These are phyloP conservation scores for Acmispon strigosus DNA, from an alignment of 306 rosid species.

Conservation along the genomic window DNA sequence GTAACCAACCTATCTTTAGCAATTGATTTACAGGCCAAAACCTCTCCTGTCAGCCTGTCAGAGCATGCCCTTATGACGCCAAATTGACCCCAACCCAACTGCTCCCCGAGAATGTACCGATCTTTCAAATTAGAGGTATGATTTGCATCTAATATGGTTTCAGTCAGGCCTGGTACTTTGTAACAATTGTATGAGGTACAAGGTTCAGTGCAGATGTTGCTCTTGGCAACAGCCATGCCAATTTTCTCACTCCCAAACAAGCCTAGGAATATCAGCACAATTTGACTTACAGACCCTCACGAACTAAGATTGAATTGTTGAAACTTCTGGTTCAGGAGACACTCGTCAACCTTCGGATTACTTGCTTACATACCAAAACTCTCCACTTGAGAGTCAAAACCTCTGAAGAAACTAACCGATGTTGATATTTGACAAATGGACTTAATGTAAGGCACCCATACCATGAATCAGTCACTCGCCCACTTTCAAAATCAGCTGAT, in stretches of 20 bases:
- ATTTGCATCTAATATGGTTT: slow-evolving; percentile 52
- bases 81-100: slow-evolving; percentile 81
- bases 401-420: slow-evolving; percentile 12
- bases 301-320: neutral
- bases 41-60: slow-evolving; percentile 64
- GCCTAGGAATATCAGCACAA: slow-evolving; percentile 23
- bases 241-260: slow-evolving; percentile 22
- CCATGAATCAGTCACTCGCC: slow-evolving; percentile 12
- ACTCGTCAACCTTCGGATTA: slow-evolving; percentile 9
- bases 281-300: neutral
- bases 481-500: slow-evolving; percentile 34
- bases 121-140: slow-evolving; percentile 52
- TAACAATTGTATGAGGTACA: slow-evolving; percentile 47
- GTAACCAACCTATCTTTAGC: slow-evolving; percentile 79
- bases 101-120: slow-evolving; percentile 62
- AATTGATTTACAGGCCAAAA: slow-evolving; percentile 78
- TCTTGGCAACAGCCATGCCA: slow-evolving; percentile 71
- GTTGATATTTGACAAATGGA: slow-evolving; percentile 13
- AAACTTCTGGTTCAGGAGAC: neutral
- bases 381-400: slow-evolving; percentile 15
- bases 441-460: slow-evolving; percentile 20
- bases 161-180: slow-evolving; percentile 50
- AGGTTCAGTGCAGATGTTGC: slow-evolving; percentile 36
- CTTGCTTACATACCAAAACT: slow-evolving; percentile 16
- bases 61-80: slow-evolving; percentile 69